Conservation (phyloP, 371 early-diverging fungal species). For the Mucor saturninus region DNA sequence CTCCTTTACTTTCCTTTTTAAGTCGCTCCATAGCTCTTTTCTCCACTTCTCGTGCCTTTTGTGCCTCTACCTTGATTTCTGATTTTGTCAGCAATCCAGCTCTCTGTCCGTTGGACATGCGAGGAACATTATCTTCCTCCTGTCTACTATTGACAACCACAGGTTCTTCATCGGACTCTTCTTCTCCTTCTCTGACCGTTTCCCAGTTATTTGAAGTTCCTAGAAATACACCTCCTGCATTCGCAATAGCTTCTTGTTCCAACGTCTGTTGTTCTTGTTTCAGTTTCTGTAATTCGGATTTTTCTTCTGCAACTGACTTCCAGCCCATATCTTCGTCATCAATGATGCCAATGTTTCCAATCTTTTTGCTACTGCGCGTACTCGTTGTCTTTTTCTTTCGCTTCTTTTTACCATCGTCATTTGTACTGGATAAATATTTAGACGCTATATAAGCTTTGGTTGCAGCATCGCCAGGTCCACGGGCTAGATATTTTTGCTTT, state of each 20-base stretch:
- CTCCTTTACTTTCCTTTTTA: constrained; percentile 41
- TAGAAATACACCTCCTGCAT: constrained; percentile 36
- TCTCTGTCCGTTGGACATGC: constrained; percentile 60
- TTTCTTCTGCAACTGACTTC: constrained; percentile 24
- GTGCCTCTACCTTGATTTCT: constrained; percentile 52
- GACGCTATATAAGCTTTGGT: constrained; percentile 54
- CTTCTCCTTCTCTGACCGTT: constrained; percentile 52
- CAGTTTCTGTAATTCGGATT: constrained; percentile 9
- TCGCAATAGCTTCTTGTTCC: constrained; percentile 11
- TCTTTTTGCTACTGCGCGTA: constrained; percentile 6
- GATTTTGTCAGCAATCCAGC: constrained; percentile 62
- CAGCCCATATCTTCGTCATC: constrained; percentile 60
- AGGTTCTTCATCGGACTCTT: constrained; percentile 49
- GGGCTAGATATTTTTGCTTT: constrained; percentile 48
- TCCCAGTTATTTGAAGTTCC: constrained; percentile 52
- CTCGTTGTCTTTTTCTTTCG: constrained; percentile 39
- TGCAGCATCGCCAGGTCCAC: constrained; percentile 50
- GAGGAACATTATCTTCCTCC: constrained; percentile 37
- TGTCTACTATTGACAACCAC: constrained; percentile 37
- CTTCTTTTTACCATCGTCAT: constrained; percentile 50
- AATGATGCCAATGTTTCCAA: constrained; percentile 62
- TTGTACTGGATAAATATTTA: constrained; percentile 38
- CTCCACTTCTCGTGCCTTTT: constrained; percentile 46
- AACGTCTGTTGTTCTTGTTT: constrained; percentile 26
- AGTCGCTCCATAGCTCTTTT: constrained; percentile 41